These are phyloP conservation scores for Ceratocystis variospora DNA, from an alignment of 2,329 filamentous ascomycete genomes.

Conservation along the genomic window DNA sequence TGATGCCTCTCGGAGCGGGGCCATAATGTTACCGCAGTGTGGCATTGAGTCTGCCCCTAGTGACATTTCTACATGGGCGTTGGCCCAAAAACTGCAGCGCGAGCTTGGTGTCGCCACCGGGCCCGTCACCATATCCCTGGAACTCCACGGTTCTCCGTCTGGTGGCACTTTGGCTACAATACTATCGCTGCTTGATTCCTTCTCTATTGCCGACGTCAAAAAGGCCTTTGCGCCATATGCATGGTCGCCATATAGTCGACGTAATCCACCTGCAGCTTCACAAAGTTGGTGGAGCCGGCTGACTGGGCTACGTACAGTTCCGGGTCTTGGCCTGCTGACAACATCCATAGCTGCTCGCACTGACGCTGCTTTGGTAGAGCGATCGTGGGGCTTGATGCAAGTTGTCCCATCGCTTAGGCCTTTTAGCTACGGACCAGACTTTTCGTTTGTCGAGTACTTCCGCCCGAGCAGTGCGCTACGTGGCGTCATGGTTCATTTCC, in stretches of 20 bases:
- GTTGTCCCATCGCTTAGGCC: conserved; percentile 31
- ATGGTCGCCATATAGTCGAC: conserved; percentile 41
- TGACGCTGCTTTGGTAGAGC: conserved; percentile 43
- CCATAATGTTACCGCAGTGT: conserved; percentile 47
- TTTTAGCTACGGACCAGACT: conserved; percentile 47
- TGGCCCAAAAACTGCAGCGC: conserved; percentile 38
- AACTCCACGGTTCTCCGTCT: conserved; percentile 37
- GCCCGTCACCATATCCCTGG: conserved; percentile 41
- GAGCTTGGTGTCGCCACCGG: conserved; percentile 36
- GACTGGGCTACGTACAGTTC: conserved; percentile 37
- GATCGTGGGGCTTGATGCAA: conserved; percentile 49
- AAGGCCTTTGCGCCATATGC: conserved; percentile 38
- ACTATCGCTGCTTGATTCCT: conserved; percentile 44
- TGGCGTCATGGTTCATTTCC: conserved; percentile 38
- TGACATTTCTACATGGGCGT: conserved; percentile 43
- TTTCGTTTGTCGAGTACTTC: conserved; percentile 43
- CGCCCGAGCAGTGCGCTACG: conserved; percentile 36
- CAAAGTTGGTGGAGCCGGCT: conserved; percentile 33
- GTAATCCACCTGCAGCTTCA: conserved; percentile 23
- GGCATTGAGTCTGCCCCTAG: conserved; percentile 49
- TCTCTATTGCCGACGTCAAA: conserved; percentile 34
- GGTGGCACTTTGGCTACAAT: conserved; percentile 57
- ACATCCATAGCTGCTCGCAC: conserved; percentile 37
- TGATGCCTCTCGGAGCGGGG: conserved; percentile 39
- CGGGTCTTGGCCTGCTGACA: conserved; percentile 42